Evolutionary conservation across 1,284 basidiomycete species (phyloP), one percentile per base, ranked within the genome.

Genomic region (Ustilago shanxiensis): DNA sequence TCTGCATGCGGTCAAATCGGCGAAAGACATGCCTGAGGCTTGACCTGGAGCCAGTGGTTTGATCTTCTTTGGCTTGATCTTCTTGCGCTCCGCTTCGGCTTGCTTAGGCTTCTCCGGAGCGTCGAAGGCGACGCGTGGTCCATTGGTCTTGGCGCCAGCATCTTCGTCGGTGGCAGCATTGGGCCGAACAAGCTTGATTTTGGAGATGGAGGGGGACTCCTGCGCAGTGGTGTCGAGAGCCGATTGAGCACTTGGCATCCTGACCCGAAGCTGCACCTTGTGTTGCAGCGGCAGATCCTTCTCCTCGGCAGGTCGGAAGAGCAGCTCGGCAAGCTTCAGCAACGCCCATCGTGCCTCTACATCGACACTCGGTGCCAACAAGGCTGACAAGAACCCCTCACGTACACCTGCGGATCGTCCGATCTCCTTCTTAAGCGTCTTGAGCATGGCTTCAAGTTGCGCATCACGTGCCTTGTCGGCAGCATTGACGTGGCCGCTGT

Each of bases 281-380:
- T 72, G 75, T 53, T 83, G 79, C 55, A 79, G 58, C 1, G 83
- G 81, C 59, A 81, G 45, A 6, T 80, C 77, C 31, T 67, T 71
- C 72, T 86, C 83, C 44, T 83, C 83, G 2, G 70, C 72, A 22
- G 93, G 92, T 57, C 92, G 91, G 77, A 96, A 92, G 55, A 96
- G 90, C 26, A 98, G 89, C 83, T 98, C 96, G 13, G 93, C 94
- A 11, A 98, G 88, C 87, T 98, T 98, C 80, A 99, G 89, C 55
- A 98, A 88, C 71, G 93, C 93, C 90, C 94, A 93, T 39, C 95
- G 92, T 51, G 95, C 92, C 87, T 96, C 93, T 77, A 92, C 89
- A 85, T 98, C 95, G 52, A 91, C 89, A 56, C 91, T 54, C 3
- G 71, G 70, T 20, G 79, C 66, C 16, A 81, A 70, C 37, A 84